Base-by-base conservation (phyloP, 2,329 filamentous ascomycete genomes). In the Monosporascus sp. region DNA sequence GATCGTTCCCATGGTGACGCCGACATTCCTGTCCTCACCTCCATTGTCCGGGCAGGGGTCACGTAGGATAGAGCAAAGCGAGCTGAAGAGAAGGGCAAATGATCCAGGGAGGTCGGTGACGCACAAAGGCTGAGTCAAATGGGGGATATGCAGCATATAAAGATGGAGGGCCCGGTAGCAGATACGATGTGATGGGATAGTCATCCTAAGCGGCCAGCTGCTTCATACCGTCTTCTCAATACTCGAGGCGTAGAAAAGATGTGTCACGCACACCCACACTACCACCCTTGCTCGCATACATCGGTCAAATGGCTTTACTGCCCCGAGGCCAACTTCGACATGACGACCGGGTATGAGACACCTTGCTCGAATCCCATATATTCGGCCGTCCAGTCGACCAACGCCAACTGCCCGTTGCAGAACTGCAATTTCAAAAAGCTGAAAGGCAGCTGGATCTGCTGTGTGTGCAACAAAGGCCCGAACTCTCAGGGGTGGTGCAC, bases 241-340 rank as follows among this genome's bases (percentile, higher is more conserved):
- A n/a, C 35, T 37, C 15, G 25, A 49, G 35, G n/a, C 25, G 24
- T n/a, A 52, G 24, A 57, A 63, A 68, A 62, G 24, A 82, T 82
- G 79, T 82, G 79, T 59, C 73, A 78, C 70, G 78, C 77, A 49
- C 78, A 80, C 57, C 79, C 79, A 52, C 74, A 77, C 49, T 69
- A 70, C 56, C 79, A 82, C 58, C 69, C 75, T 15, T 82, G 79
- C 62, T 71, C 72, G 24, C 79, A 82, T 63, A 77, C 75, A n/a
- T 81, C 78, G 47, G 72, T 81, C 57, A 75, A 74, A 55, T 82
- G 78, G 77, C 71, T 78, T 60, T 80, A 81, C 65, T 82, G 79
- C 59, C 75, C 77, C 20, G 68, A 71, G 49, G 74, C 72, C 49
- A 60, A 70, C 54, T 75, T 81, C 53, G 77, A 82, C 62, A 64